Evolutionary conservation across 371 early-diverging fungal species (phyloP).

Genomic region (Mortierella sp.): DNA sequence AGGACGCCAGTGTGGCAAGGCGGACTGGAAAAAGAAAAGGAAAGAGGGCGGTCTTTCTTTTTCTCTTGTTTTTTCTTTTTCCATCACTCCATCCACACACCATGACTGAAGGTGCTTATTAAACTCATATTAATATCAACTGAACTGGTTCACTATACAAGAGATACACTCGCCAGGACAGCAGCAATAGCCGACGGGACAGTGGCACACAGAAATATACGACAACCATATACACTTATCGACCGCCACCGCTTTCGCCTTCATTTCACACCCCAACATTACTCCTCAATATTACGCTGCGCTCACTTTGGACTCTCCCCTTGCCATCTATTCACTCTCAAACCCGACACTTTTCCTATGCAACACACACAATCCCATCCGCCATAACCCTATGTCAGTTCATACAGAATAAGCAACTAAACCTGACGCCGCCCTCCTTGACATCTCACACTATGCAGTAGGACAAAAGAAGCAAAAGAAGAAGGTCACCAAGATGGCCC

Average conservation of each 20-base stretch:
- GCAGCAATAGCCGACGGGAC: not conserved
- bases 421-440: not conserved
- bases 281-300: not conserved
- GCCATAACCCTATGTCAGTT: not conserved
- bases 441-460: conserved; percentile 17
- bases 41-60: not conserved
- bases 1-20: conserved; percentile 3
- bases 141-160: not conserved
- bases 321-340: not conserved
- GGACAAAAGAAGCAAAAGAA: conserved; percentile 72
- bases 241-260: not conserved
- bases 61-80: conserved; percentile 21
- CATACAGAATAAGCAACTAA: not conserved
- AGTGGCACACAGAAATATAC: not conserved
- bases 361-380: not conserved
- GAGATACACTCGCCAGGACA: not conserved
- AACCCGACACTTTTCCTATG: not conserved
- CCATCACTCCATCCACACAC: conserved; percentile 48
- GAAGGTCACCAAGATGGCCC: conserved; percentile 84
- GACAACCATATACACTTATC: not conserved
- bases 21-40: not conserved
- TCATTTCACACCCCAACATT: not conserved
- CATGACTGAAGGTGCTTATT: conserved; percentile 55
- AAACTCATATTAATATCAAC: not conserved
- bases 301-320: not conserved